Base-by-base conservation (phyloP, 2,329 filamentous ascomycete species). In the Aspergillus sp. region DNA sequence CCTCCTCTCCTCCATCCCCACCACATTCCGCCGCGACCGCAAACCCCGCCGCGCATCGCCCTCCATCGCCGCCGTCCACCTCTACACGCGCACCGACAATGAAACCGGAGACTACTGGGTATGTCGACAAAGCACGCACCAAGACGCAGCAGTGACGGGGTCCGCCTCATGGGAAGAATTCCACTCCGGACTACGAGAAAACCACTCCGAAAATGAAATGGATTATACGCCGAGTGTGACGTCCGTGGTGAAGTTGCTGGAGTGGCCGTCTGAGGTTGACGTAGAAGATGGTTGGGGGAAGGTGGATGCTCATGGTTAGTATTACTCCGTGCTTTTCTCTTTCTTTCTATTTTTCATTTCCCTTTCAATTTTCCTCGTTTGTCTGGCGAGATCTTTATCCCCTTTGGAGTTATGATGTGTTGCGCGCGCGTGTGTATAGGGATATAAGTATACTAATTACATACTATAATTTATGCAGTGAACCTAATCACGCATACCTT, bases 191-290 rank as follows among this genome's bases (percentile, higher is more conserved):
- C 57, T 80, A 47, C 70, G 73, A 30, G 67, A 73, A 8, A 63
- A 77, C 17, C 78, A 79, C 65, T 74, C 75, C 6, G 67, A 72
- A 59, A 71, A 79, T 64, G 78, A 79, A 61, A 70, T 71, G 71
- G 73, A 72, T 32, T 80, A 79, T 64, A 79, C 76, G 30, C 75
- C 75, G 5, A 77, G 68, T 48, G 70, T 77, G 8, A 68, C 65
- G 2, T 53, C 64, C 3, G 68, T 75, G 10, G 69, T 74, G 54
- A 59, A 59, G 27, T 49, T 77, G 30, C 27, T 75, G 49, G 60
- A 71, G 19, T 77, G 74, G 74, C 57, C 63, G 3, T 39, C 58
- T 3, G 54, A 62, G n/a, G 25, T 61, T 17, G 60, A 64, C 21
- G 32, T 66, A 0, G 61, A 64, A 8, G 64, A 62, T 2, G 63